Evolutionary conservation across 306 rosid species (phyloP).

Genomic region (Potentilla sterilis): DNA sequence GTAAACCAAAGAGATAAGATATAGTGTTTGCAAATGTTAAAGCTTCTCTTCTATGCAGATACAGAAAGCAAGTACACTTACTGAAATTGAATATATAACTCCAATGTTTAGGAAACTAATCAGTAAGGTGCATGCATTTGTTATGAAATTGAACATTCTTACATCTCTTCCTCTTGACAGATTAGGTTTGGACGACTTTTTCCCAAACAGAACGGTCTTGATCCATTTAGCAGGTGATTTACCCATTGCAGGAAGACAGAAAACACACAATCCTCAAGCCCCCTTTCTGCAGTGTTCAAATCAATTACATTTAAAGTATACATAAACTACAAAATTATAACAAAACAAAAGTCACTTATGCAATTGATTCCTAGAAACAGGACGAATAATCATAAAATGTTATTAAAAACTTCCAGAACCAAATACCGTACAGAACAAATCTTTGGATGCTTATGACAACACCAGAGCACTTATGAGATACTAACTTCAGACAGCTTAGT

Average conservation of each 20-base stretch:
- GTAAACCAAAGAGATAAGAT: slow-evolving; percentile 21
- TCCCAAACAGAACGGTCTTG: slow-evolving; percentile 68
- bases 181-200: slow-evolving; percentile 70
- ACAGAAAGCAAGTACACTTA: neutral
- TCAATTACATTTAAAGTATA: neutral
- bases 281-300: slow-evolving; percentile 19
- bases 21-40: neutral
- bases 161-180: slow-evolving; percentile 51
- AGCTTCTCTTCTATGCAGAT: neutral
- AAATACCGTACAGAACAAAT: neutral
- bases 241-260: slow-evolving; percentile 56
- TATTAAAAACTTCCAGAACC: neutral
- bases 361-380: neutral
- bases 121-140: neutral
- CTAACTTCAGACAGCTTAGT: neutral
- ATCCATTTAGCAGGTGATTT: slow-evolving; percentile 91
- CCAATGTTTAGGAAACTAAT: neutral
- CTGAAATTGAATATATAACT: neutral
- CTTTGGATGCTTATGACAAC: neutral
- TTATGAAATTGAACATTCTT: neutral
- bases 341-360: neutral
- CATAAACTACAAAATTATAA: neutral
- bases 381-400: neutral
- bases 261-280: slow-evolving; percentile 29
- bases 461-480: neutral